Evolutionary conservation across 179 eudicot species (phyloP).

Genomic region (Beta lomatogona): DNA sequence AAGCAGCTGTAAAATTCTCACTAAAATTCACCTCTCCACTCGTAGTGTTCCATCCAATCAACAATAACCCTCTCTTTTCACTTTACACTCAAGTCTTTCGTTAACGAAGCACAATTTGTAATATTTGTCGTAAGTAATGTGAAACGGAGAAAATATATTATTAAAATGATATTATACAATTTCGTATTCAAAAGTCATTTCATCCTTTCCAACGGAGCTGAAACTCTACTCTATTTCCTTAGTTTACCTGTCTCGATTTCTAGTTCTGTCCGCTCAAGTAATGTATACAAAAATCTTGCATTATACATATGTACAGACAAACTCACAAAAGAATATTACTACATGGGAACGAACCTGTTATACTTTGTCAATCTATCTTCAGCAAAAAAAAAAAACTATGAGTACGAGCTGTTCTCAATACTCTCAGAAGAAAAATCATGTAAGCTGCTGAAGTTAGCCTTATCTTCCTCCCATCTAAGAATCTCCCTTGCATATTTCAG

Average conservation of each 20-base stretch:
- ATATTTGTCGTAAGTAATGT: too few relatives aligned
- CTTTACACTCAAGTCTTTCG: too few relatives aligned
- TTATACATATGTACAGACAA: not conserved
- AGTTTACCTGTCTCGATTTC: not conserved
- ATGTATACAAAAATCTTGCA: not conserved
- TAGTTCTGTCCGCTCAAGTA: not conserved
- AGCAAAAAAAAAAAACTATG: not conserved
- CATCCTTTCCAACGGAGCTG: not conserved
- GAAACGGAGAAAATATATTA: not conserved
- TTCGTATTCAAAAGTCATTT: not conserved
- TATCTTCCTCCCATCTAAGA: constrained; percentile 67
- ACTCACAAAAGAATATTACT: not conserved
- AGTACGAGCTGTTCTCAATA: constrained; percentile 32
- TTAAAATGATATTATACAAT: not conserved
- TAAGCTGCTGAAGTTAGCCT: constrained; percentile 30
- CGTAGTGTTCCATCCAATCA: too few relatives aligned
- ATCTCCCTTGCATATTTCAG: constrained; percentile 61
- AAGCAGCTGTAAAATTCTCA: too few relatives aligned
- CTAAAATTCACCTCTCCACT: too few relatives aligned
- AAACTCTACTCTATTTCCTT: not conserved
- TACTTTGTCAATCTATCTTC: not conserved
- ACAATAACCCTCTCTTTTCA: too few relatives aligned
- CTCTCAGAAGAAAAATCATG: constrained; percentile 38
- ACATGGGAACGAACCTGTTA: not conserved
- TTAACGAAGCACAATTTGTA: too few relatives aligned